Evolutionary conservation across 176 grass and related monocot species (phyloP).

Genomic region (Aegilops tauschii): DNA sequence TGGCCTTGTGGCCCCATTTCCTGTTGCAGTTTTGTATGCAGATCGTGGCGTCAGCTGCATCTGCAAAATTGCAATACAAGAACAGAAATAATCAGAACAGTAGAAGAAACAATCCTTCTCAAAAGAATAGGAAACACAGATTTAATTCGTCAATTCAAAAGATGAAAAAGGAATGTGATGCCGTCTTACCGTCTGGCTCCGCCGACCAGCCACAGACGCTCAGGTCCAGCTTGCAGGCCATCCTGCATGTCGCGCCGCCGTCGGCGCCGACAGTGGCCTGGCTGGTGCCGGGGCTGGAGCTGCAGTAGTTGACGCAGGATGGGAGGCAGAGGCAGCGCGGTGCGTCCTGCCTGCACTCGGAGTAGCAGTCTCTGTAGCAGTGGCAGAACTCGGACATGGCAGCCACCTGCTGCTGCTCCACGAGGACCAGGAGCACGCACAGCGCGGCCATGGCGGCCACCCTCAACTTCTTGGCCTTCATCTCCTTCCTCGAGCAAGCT

Average conservation of each 20-base stretch:
- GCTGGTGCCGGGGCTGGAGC: too few relatives aligned
- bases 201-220: neutral
- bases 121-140: neutral
- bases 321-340: neutral
- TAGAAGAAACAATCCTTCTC: too few relatives aligned
- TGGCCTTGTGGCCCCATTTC: neutral
- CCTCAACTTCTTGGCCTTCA: too few relatives aligned
- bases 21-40: neutral
- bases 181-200: neutral
- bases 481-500: too few relatives aligned
- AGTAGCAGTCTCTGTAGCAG: neutral
- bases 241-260: neutral
- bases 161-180: too few relatives aligned
- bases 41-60: neutral
- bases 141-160: too few relatives aligned
- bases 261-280: neutral
- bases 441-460: too few relatives aligned
- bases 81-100: neutral
- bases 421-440: conserved; percentile 13
- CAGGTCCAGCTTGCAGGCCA: neutral
- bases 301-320: neutral
- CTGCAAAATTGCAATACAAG: neutral
- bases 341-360: neutral
- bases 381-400: neutral
- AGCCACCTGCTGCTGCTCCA: conserved; percentile 2